These are phyloP conservation scores for Penicillium atrosanguineum DNA, from an alignment of 495 filamentous ascomycete genomes.

Conservation along the genomic window DNA sequence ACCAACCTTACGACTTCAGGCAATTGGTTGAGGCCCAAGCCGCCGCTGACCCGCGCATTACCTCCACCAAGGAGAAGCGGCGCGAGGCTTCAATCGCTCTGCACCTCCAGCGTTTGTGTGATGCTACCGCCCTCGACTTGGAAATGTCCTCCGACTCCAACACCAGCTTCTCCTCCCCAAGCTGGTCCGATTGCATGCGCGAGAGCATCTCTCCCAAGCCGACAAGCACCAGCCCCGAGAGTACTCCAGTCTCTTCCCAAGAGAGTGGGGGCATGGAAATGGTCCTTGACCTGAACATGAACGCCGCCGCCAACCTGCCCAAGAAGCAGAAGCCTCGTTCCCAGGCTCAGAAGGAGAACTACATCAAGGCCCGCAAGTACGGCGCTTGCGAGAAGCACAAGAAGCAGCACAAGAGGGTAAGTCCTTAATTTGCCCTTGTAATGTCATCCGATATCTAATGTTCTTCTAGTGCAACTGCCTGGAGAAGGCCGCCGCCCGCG, in stretches of 20 bases:
- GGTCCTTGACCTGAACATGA: slow-evolving; percentile 50
- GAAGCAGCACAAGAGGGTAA: slow-evolving; percentile 49
- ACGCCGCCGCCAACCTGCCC: slow-evolving; percentile 40
- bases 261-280: slow-evolving; percentile 35
- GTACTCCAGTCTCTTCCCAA: slow-evolving; percentile 16
- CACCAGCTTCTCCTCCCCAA: slow-evolving; percentile 38
- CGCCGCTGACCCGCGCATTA: slow-evolving; percentile 29
- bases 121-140: slow-evolving; percentile 28
- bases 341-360: slow-evolving; percentile 46
- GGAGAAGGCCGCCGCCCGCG: slow-evolving; percentile 34
- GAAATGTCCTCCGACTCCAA: slow-evolving; percentile 34
- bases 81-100: slow-evolving; percentile 43
- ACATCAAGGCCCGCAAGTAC: slow-evolving; percentile 47
- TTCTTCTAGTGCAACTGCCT: slow-evolving; percentile 43
- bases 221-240: slow-evolving; percentile 19
- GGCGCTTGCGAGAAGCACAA: slow-evolving; percentile 49
- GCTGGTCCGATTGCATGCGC: slow-evolving; percentile 34
- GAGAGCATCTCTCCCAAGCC: slow-evolving; percentile 26
- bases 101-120: slow-evolving; percentile 39
- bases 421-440: slow-evolving; percentile 3
- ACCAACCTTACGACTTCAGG: slow-evolving; percentile 31
- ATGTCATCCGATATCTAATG: slow-evolving; percentile 18
- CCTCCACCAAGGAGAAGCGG: slow-evolving; percentile 45
- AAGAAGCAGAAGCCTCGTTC: slow-evolving; percentile 48
- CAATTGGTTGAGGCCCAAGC: slow-evolving; percentile 42